Evolutionary conservation across 805 yeast genomes (phyloP), one percentile per base, ranked within the genome.

Genomic region (Kregervanrija pseudodelftensis): DNA sequence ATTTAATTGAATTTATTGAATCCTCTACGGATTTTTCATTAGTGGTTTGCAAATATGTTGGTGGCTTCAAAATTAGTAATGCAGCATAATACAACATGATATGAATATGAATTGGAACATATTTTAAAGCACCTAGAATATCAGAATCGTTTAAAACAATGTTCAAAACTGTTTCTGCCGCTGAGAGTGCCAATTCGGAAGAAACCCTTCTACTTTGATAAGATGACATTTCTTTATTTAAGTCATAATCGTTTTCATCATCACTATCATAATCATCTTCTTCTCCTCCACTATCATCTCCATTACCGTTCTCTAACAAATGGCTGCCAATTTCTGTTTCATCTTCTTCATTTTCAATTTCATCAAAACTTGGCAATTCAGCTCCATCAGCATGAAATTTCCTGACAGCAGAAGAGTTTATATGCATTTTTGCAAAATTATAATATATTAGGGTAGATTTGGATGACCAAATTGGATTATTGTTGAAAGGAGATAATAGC

Each of bases 381-480:
- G 50, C 36, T 7, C 59, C 64, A 36, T 54, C 62, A 45, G 65
- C 67, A 32, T 64, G 73, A 12, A 73, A 59, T 34, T 65, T 66
- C 32, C 79, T 57, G 7, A 76, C 74, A 3, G 76, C 73, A 4
- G 66, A 52, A 8, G 67, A 79, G 56, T 82, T 82, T 31, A 82
- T 76, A 57, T 81, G 83, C 84, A 82, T 79, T 54, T 80, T 79
- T 32, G 89, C 89, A 67, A 81, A 82, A 55, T 82, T 81, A 55
- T 82, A 82, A 56, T 82, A 82, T 37, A 82, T 76, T 47, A 82
- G 65, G 0, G 87, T 80, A 1, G 85, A 79, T 53, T 82, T 82
- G 1, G 84, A 74, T 9, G 84, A 76, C 89, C 89, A 82, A 0
- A 71, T 62, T 34, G 79, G 76, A 30, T 63, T 63, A 14, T 61